Percentiles rank a stretch among this genome's conserved stretches.
Conservation (phyloP, 192 early-diverging fungal genomes). For the Coemansia sp. region DNA sequence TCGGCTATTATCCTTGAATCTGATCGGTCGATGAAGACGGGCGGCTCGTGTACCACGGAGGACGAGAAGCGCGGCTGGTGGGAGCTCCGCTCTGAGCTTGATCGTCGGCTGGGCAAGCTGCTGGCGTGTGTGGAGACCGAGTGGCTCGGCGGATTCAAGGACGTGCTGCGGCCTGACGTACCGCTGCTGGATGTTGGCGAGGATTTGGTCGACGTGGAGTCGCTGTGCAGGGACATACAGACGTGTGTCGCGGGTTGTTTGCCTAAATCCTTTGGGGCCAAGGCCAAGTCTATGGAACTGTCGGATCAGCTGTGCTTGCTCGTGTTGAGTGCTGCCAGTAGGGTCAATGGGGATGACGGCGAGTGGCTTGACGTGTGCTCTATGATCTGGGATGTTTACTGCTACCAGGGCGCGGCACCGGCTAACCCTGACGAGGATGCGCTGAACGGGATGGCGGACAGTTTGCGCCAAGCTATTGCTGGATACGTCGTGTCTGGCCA, state of each 20-base stretch:
- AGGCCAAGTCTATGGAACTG: conserved; percentile 23
- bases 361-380: conserved; percentile 45
- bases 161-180: conserved; percentile 19
- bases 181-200: background rate
- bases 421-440: conserved; percentile 46
- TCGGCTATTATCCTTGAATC: conserved; percentile 68
- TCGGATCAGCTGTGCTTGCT: conserved; percentile 57
- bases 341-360: conserved; percentile 40
- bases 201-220: background rate
- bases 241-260: conserved; percentile 15
- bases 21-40: conserved; percentile 66
- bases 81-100: conserved; percentile 69
- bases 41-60: conserved; percentile 52
- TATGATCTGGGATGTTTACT: conserved; percentile 57
- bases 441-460: conserved; percentile 63
- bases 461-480: conserved; percentile 61
- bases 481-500: conserved; percentile 57
- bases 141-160: conserved; percentile 87
- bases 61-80: conserved; percentile 84
- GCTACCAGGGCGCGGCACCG: conserved; percentile 60
- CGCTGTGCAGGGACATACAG: conserved; percentile 20
- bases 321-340: conserved; percentile 53
- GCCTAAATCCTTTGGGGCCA: conserved; percentile 29
- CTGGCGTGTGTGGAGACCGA: conserved; percentile 68
- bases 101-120: conserved; percentile 66